These are phyloP conservation scores for Geotrichum cucujoidarum DNA, from an alignment of 1,139 yeast species.

Conservation along the genomic window DNA sequence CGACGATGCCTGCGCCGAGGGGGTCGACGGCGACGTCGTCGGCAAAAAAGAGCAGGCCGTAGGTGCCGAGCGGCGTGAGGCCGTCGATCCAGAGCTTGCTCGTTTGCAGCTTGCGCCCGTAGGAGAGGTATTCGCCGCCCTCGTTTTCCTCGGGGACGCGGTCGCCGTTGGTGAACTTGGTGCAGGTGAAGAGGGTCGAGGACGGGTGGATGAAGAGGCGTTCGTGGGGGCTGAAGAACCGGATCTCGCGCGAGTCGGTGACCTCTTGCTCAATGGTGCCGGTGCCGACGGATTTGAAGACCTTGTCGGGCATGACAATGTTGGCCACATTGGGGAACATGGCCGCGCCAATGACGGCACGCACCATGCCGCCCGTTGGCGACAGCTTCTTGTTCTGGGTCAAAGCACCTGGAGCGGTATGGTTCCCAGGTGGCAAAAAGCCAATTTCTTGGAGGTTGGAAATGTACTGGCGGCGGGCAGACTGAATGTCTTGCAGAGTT, in stretches of 20 bases:
- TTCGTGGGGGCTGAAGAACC: constrained; percentile 43
- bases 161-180: constrained; percentile 26
- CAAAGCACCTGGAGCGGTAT: not conserved
- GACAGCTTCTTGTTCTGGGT: constrained; percentile 5
- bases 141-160: constrained; percentile 19
- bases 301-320: constrained; percentile 77
- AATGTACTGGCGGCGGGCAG: constrained; percentile 64
- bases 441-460: constrained; percentile 71
- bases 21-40: constrained; percentile 70
- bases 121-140: constrained; percentile 35
- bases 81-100: constrained; percentile 66
- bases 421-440: constrained; percentile 41
- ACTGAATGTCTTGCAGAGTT: constrained; percentile 63
- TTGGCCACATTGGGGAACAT: constrained; percentile 78
- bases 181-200: constrained; percentile 56
- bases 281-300: constrained; percentile 59
- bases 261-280: constrained; percentile 76
- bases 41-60: constrained; percentile 73
- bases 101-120: constrained; percentile 45
- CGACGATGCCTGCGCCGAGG: constrained; percentile 39
- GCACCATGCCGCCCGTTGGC: constrained; percentile 39
- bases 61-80: constrained; percentile 69
- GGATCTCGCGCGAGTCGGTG: constrained; percentile 72
- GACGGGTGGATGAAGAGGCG: constrained; percentile 83
- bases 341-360: constrained; percentile 72